Conservation (phyloP, 257 asterid genomes). For the Solanum lycopersicoides region DNA sequence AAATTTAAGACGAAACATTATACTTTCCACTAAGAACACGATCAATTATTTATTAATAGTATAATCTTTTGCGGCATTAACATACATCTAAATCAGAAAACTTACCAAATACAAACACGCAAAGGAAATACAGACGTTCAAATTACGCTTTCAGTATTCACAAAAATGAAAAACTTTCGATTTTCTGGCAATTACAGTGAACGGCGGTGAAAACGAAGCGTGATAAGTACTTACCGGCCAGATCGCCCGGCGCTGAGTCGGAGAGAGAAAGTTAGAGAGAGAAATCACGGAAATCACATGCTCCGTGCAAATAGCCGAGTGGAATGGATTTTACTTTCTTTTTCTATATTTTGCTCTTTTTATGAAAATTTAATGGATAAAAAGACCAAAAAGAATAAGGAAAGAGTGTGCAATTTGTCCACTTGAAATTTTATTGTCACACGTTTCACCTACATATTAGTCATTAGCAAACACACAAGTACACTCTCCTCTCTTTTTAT, state of each 20-base stretch:
- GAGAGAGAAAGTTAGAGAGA: not conserved
- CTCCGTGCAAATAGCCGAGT: not conserved
- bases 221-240: not conserved
- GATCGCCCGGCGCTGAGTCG: not conserved
- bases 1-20: not conserved
- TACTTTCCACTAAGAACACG: not conserved
- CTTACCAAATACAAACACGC: not conserved
- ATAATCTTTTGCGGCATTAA: not conserved
- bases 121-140: not conserved
- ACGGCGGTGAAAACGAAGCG: not conserved
- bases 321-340: not conserved
- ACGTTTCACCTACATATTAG: not conserved
- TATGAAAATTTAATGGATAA: not conserved
- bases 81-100: not conserved
- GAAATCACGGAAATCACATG: not conserved
- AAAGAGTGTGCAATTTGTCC: not conserved
- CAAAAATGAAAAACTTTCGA: not conserved
- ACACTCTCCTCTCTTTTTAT: no score
- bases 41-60: not conserved
- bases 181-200: not conserved
- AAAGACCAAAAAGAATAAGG: not conserved
- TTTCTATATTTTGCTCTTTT: not conserved
- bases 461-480: not conserved
- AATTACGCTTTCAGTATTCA: not conserved
- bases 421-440: not conserved